phyloP scores from a whole-genome alignment of 352 stramenopile species.

The Pythium dissotocum region DNA sequence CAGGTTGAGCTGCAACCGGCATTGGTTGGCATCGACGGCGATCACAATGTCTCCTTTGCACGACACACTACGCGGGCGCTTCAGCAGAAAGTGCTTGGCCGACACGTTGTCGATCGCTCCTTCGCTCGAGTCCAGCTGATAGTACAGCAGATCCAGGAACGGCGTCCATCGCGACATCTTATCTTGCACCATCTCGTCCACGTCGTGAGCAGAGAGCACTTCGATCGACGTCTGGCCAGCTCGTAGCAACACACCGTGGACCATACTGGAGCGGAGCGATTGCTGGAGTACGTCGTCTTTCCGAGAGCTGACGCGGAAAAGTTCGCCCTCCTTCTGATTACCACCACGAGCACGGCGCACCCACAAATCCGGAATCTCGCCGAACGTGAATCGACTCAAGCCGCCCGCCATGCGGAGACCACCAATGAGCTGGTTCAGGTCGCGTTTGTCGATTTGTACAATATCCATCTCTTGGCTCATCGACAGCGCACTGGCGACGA shows the following conservation, averaged over 20 bases:
- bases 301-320: conserved; percentile 45
- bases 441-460: conserved; percentile 46
- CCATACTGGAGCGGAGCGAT: conserved; percentile 62
- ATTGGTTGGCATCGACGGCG: conserved; percentile 49
- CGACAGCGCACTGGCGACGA: conserved; percentile 57
- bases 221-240: conserved; percentile 19
- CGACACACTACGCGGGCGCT: conserved; percentile 24
- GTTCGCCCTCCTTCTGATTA: conserved; percentile 32
- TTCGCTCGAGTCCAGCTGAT: conserved; percentile 38
- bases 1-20: conserved; percentile 54
- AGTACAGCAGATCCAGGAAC: conserved; percentile 66
- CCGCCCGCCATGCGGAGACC: conserved; percentile 30
- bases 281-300: conserved; percentile 65
- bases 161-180: conserved; percentile 51
- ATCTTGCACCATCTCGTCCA: conserved; percentile 47
- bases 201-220: conserved; percentile 54
- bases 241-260: conserved; percentile 63
- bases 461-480: conserved; percentile 40
- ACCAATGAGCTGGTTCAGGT: conserved; percentile 44
- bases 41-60: conserved; percentile 67
- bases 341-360: conserved; percentile 44
- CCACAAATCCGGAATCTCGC: conserved; percentile 60
- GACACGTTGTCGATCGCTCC: conserved; percentile 38
- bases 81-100: conserved; percentile 56
- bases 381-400: conserved; percentile 59